Conservation (phyloP, 208 protist genomes). For the Acanthamoeba lenticulata region DNA sequence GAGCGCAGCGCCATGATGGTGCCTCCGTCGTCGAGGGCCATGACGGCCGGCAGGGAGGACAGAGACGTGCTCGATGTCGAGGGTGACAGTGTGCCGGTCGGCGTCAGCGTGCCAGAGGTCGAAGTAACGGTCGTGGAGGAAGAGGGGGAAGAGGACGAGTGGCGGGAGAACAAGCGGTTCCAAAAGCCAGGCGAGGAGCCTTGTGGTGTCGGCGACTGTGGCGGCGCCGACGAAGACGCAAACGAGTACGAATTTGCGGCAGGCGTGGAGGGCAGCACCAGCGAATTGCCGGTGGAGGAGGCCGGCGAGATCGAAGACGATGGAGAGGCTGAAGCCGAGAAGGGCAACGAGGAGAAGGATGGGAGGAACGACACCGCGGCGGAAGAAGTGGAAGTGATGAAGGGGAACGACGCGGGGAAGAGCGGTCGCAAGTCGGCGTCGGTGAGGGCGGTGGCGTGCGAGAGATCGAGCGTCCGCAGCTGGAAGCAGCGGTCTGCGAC, state of each 20-base stretch:
- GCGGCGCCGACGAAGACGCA: neutral
- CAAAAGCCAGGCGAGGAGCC: neutral
- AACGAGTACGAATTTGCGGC: conserved; percentile 15
- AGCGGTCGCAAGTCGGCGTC: neutral
- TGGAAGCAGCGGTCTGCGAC: neutral
- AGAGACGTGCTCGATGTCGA: neutral
- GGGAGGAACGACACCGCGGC: neutral
- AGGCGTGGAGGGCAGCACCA: no score
- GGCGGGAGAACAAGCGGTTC: neutral
- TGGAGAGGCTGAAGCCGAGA: neutral
- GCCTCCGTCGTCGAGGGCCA: neutral
- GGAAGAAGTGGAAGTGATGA: neutral
- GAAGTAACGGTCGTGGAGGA: neutral
- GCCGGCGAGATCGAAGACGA: neutral
- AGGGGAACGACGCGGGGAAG: neutral
- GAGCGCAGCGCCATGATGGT: neutral
- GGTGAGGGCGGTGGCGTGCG: neutral
- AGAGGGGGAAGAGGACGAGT: neutral
- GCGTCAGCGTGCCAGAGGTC: neutral
- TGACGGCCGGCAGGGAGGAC: neutral
- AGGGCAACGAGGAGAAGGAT: neutral
- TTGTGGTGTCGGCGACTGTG: neutral
- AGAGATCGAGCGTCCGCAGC: neutral
- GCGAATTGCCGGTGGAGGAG: no score
- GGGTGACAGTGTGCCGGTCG: neutral